phyloP scores from a whole-genome alignment of 768 basidiomycete species.

The Leccinum barrowsii region DNA sequence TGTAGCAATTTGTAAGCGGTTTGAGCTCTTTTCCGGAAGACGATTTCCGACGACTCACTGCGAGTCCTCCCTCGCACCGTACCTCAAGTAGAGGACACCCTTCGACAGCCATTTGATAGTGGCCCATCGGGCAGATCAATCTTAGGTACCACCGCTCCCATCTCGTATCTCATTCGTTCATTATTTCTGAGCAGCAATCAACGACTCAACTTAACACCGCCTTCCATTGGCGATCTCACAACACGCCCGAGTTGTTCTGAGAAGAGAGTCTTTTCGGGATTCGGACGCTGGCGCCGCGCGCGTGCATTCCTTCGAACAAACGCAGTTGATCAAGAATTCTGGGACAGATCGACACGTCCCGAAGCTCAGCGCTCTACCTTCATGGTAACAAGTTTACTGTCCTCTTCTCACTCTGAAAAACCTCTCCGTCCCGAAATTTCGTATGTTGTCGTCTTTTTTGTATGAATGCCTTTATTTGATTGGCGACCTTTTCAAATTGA shows the following conservation, averaged over 20 bases:
- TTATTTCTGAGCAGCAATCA: slow-evolving; percentile 29
- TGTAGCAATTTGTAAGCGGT: too few species aligned
- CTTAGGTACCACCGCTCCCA: slow-evolving; percentile 44
- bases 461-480: neutral
- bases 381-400: slow-evolving; percentile 48
- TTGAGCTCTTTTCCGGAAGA: slow-evolving; percentile 19
- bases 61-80: slow-evolving; percentile 8
- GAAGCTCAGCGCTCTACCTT: slow-evolving; percentile 45
- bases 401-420: slow-evolving; percentile 50
- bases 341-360: slow-evolving; percentile 48
- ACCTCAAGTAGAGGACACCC: slow-evolving; percentile 1
- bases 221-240: slow-evolving; percentile 46
- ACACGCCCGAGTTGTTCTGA: slow-evolving; percentile 37
- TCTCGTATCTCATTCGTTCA: neutral
- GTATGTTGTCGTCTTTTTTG: slow-evolving; percentile 38
- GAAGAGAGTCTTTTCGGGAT: slow-evolving; percentile 13
- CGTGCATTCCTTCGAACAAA: slow-evolving; percentile 13
- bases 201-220: slow-evolving; percentile 47
- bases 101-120: too few species aligned
- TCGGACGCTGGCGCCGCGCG: slow-evolving; percentile 29
- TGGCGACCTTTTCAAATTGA: slow-evolving; percentile 36
- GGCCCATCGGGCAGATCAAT: slow-evolving; percentile 37
- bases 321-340: slow-evolving; percentile 27
- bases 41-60: slow-evolving; percentile 7
- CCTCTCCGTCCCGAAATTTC: slow-evolving; percentile 58